Evolutionary conservation across 192 early-diverging fungal genomes (phyloP), one percentile per base, ranked within the genome.

Genomic region (Chytriomyces confervae): DNA sequence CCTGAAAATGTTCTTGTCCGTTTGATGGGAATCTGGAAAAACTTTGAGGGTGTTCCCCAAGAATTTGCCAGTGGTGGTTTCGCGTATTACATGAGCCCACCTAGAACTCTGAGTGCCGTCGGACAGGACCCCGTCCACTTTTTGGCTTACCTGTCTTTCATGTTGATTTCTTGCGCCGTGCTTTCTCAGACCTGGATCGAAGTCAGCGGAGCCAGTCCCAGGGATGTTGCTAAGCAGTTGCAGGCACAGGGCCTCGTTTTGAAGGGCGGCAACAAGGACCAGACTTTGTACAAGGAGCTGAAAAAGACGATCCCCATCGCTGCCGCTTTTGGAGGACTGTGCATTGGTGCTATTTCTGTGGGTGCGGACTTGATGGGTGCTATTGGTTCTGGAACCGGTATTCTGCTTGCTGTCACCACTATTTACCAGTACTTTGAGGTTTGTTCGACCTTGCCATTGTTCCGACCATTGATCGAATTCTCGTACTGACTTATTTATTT

Each of bases 181-280:
- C 88, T 99, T 78, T 98, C 97, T 79, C 97, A 94, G 81, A 96
- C 97, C 44, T 99, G 98, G 98, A 97, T 99, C 77, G 98, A 99
- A 78, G 95, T 99, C 69, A 96, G 94, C 71, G 97, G 96, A 57
- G 97, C 98, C 47, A 96, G 95, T 23, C 96, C 98, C 11, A 91
- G 97, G 29, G 98, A 99, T 76, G 98, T 99, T 62, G 97, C 98
- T 43, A 92, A 91, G 69, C 95, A 99, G 90, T 91, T 99, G 81
- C 97, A 97, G 86, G 95, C 97, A 74, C 98, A 99, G 86, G 92
- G 94, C 82, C 92, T 96, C 77, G 95, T 96, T 23, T 93, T 99
- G 85, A 92, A 94, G 27, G 95, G 95, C 20, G 95, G 96, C 45
- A 91, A 97, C 83, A 93, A 97, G 80, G 96, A 97, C 75, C 91